phyloP scores from a whole-genome alignment of 352 stramenopile genomes.

The Phytophthora lateralis region DNA sequence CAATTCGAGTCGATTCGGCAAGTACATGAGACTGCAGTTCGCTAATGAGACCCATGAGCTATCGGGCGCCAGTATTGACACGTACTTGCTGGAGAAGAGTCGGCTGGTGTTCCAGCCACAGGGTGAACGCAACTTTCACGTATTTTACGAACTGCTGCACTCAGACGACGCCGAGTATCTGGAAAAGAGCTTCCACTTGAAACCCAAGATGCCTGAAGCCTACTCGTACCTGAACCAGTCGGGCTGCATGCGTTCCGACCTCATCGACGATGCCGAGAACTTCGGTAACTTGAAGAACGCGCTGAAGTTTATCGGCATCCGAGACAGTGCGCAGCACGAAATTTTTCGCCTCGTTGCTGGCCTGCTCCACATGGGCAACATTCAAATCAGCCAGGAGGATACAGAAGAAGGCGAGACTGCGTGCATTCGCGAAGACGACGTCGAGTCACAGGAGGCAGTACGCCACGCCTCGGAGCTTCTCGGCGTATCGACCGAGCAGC shows the following conservation, averaged over 20 bases:
- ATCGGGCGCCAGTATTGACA: constrained; percentile 78
- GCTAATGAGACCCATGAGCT: constrained; percentile 74
- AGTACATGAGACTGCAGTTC: constrained; percentile 91
- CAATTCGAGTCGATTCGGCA: constrained; percentile 92
- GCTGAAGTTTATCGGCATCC: constrained; percentile 78
- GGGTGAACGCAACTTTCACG: constrained; percentile 86
- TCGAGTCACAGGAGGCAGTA: constrained; percentile 52
- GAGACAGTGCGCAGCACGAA: constrained; percentile 61
- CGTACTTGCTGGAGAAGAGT: constrained; percentile 85
- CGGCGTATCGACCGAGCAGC: constrained; percentile 60
- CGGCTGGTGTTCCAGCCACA: constrained; percentile 78
- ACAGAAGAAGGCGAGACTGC: constrained; percentile 77
- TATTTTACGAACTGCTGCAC: constrained; percentile 86
- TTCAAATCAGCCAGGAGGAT: constrained; percentile 71
- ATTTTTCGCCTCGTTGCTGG: constrained; percentile 80
- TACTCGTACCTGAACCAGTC: constrained; percentile 83
- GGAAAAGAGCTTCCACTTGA: constrained; percentile 53
- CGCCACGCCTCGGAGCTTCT: constrained; percentile 64
- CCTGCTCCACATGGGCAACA: constrained; percentile 82
- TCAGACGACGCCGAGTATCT: constrained; percentile 62
- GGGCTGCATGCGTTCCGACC: constrained; percentile 71
- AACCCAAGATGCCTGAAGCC: constrained; percentile 57
- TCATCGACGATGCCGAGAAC: constrained; percentile 74
- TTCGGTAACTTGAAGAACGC: constrained; percentile 68
- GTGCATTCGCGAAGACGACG: constrained; percentile 55